Percentiles rank a stretch among this genome's conserved stretches.
phyloP scores from a whole-genome alignment of 306 rosid genomes.

The Cucurbita argyrosperma region DNA sequence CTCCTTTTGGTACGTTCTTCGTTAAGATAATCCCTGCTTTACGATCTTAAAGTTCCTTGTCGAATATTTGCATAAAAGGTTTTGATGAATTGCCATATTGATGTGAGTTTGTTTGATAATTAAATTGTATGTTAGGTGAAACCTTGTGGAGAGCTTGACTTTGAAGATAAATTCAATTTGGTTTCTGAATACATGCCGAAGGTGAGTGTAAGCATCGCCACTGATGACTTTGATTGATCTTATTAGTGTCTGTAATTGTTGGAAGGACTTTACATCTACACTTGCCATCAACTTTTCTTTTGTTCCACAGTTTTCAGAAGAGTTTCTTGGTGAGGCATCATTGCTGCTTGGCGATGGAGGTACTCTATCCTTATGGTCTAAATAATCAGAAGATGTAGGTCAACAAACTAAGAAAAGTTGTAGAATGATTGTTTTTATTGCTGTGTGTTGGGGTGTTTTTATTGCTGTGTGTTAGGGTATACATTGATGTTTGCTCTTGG shows the following conservation, averaged over 20 bases:
- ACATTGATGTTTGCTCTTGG: not conserved
- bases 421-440: not conserved
- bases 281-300: not conserved
- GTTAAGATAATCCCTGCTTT: not conserved
- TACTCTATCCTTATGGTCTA: not conserved
- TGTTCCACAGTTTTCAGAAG: constrained; percentile 38
- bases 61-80: not conserved
- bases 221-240: constrained; percentile 4
- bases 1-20: constrained; percentile 23
- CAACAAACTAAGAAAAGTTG: not conserved
- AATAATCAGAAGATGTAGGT: not conserved
- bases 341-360: constrained; percentile 17
- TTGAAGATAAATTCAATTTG: constrained; percentile 34
- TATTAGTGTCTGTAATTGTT: not conserved
- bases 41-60: not conserved
- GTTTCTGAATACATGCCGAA: constrained; percentile 36
- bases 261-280: not conserved
- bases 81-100: not conserved
- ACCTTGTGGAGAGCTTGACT: constrained; percentile 55
- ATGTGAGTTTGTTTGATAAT: not conserved
- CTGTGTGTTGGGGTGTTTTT: not conserved
- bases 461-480: not conserved
- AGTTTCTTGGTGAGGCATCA: constrained; percentile 49
- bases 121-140: constrained; percentile 19
- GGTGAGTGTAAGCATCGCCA: constrained; percentile 14